A percentile compares a stretch with the other conserved stretches of the same genome.
phyloP scores from a whole-genome alignment of 1,284 basidiomycete genomes.

The Pyrrhoderma noxium region DNA sequence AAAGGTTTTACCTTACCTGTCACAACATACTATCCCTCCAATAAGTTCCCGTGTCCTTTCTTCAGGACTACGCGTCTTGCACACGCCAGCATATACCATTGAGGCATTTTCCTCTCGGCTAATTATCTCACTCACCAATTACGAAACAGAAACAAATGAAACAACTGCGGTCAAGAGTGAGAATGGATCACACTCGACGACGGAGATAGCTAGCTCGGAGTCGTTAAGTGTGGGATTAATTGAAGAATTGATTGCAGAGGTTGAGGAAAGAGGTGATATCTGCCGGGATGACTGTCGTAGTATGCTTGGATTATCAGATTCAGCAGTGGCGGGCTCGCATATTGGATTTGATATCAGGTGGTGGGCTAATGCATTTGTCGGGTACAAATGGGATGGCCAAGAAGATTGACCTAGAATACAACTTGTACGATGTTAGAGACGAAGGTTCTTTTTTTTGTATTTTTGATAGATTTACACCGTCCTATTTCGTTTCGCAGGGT shows the following conservation, averaged over 20 bases:
- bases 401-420: neutral
- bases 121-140: constrained; percentile 41
- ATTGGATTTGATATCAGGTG: constrained; percentile 14
- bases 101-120: constrained; percentile 62
- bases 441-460: too few relatives aligned
- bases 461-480: too few relatives aligned
- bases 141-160: too few relatives aligned
- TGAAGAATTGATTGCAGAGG: constrained; percentile 65
- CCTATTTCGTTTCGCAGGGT: too few relatives aligned
- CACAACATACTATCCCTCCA: constrained; percentile 58
- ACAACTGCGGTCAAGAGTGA: neutral
- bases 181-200: constrained; percentile 42
- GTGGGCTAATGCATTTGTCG: constrained; percentile 17
- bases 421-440: too few relatives aligned
- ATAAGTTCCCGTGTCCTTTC: constrained; percentile 65
- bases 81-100: constrained; percentile 71
- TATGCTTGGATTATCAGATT: neutral
- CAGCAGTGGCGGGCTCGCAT: neutral
- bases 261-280: constrained; percentile 60
- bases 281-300: constrained; percentile 58
- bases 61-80: constrained; percentile 72
- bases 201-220: constrained; percentile 65
- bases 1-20: constrained; percentile 63
- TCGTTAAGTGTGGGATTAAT: constrained; percentile 63
- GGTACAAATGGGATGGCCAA: constrained; percentile 17